Base-by-base conservation (phyloP, 208 protist genomes). In the Leishmania amazonensis region DNA sequence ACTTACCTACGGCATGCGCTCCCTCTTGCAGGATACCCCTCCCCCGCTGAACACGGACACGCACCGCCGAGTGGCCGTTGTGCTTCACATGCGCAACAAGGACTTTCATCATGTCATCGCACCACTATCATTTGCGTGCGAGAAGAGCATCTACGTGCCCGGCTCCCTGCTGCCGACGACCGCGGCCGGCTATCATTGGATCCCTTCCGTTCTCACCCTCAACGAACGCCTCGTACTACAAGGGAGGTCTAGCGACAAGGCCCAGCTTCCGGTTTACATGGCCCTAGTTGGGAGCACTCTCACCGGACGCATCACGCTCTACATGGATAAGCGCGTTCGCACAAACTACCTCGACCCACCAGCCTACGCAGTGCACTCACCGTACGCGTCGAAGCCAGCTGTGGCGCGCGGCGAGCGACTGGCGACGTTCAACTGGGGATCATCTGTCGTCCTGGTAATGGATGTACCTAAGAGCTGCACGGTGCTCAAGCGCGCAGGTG, bases 71-170 rank as follows among this genome's bases (percentile, higher is more conserved):
- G 84, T 95, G 6, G 90, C 90, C 0, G 87, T 93, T 54, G 88
- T 91, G 42, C 65, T 97, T 15, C 90, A 89, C 71, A 81, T 97
- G 71, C 91, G 95, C 60, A 87, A 84, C 28, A 51, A 86, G n/a
- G 95, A 97, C 79, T 96, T 89, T 67, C 95, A 97, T 81, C 93
- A 96, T 83, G 93, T 97, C 31, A 85, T 96, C 57, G 65, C 93
- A 0, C 95, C 95, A 13, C 40, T 71, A 42, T 58, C 80, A 8
- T 95, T 96, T 65, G 57, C 28, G 38, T 94, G 90, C 60, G 79
- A 85, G 24, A 89, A 91, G 70, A 89, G 83, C 40, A 76, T 96
- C 19, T 97, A 97, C 79, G 89, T 97, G 62, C 95, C 95, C 19
- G 95, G 95, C 31, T 83, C 84, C 28, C 79, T 97, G 71, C 86